phyloP scores from a whole-genome alignment of 2,329 filamentous ascomycete species.

The Penicillium hordei region DNA sequence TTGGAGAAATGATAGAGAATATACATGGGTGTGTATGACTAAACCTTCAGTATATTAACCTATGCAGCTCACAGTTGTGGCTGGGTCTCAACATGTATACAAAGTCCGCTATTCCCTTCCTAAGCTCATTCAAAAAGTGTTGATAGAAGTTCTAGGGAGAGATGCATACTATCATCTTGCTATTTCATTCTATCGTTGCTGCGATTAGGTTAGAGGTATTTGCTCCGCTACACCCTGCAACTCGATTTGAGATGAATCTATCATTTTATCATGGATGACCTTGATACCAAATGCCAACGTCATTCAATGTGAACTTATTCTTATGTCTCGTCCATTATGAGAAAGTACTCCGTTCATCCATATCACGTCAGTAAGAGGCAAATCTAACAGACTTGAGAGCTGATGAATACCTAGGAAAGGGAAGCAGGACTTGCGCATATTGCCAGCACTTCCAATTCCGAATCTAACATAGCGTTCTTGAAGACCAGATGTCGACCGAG shows the following conservation, averaged over 20 bases:
- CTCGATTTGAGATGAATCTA: background rate
- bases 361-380: constrained; percentile 4
- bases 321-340: constrained; percentile 1
- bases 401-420: background rate
- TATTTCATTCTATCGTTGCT: background rate
- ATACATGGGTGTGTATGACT: background rate
- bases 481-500: background rate
- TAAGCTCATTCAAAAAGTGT: background rate
- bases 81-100: background rate
- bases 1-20: background rate
- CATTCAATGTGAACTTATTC: background rate
- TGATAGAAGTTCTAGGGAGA: background rate
- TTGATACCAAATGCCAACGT: background rate
- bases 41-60: background rate
- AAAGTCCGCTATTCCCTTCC: background rate
- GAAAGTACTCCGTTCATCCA: constrained; percentile 6
- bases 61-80: background rate
- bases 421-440: constrained; percentile 23
- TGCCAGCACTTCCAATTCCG: constrained; percentile 27
- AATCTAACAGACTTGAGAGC: background rate
- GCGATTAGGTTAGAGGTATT: background rate
- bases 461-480: constrained; percentile 23
- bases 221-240: background rate
- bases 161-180: background rate
- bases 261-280: background rate